Evolutionary conservation across 352 stramenopile species (phyloP), one percentile per base, ranked within the genome.

Genomic region (Phytopythium chamaehyphon): DNA sequence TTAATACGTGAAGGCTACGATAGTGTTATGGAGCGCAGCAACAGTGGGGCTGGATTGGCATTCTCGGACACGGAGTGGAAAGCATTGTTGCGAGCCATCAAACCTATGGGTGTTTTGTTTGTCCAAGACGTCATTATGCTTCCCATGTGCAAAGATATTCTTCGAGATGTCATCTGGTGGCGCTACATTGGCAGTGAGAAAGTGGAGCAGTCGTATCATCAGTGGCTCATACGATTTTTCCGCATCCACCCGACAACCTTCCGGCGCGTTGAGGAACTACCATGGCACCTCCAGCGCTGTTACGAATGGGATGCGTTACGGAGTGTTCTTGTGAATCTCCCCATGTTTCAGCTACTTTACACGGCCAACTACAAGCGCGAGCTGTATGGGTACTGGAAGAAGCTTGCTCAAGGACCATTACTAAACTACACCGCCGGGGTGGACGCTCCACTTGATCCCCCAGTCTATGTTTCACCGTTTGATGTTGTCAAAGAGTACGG

Each of bases 401-500:
- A 83, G 22, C 77, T 98, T 15, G 89, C 76, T 4, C 76, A 95
- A 44, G 87, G 88, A 0, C 87, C 79, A 22, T 45, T 87, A 33
- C 65, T 81, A 8, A 59, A 86, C 19, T 80, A 80, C 58, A 66
- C 59, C 18, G 54, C 60, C 15, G 60, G 54, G 6, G 71, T 47
- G 36, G 57, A 46, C 15, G 66, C 47, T 46, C 50, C 46, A 28
- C 63, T 50, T 8, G 68, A 83, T 12, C 52, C 69, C 37, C 64
- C 71, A 14, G 61, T 68, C 24, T 85, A 86, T 55, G 64, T 81
- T 19, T 63, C 67, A n/a, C 66, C 84, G 0, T 97, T 97, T 55
- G 93, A 98, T 61, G 65, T 98, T n/a, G 89, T 98, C 3, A 73
- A 80, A 35, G 89, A 97, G 52, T 97, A 97, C 55, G 94, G 95